phyloP scores from a whole-genome alignment of 768 basidiomycete genomes.

The Tylopilus balloui region DNA sequence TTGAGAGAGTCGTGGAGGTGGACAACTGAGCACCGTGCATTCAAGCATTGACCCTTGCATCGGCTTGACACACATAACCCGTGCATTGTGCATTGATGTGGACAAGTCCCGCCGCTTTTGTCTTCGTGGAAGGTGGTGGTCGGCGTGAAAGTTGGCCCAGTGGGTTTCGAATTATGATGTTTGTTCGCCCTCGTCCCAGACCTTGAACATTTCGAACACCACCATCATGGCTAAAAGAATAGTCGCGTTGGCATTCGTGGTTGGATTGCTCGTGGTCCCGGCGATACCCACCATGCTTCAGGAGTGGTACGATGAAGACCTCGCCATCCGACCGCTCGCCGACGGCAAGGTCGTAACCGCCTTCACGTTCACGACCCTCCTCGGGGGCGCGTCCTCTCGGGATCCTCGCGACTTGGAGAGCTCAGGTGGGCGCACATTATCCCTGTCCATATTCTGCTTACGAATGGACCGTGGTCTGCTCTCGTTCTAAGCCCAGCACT shows the following conservation, averaged over 20 bases:
- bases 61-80: too few relatives aligned
- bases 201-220: too few relatives aligned
- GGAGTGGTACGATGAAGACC: constrained; percentile 45
- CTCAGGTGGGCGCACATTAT: constrained; percentile 43
- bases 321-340: constrained; percentile 55
- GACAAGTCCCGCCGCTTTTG: too few relatives aligned
- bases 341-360: constrained; percentile 80
- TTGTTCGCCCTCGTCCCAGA: too few relatives aligned
- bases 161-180: too few relatives aligned
- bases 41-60: too few relatives aligned
- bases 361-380: constrained; percentile 73
- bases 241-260: background rate
- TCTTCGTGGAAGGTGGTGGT: too few relatives aligned
- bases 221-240: background rate
- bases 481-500: constrained; percentile 69
- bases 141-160: too few relatives aligned
- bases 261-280: constrained; percentile 10
- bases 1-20: too few relatives aligned
- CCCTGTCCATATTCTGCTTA: background rate
- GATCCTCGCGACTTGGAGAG: constrained; percentile 46
- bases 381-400: constrained; percentile 51
- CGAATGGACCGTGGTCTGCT: background rate
- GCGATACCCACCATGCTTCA: background rate
- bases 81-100: too few relatives aligned
- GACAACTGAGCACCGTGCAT: too few relatives aligned